Conservation (phyloP, 2,329 filamentous ascomycete genomes). For the Colletotrichum sp. region DNA sequence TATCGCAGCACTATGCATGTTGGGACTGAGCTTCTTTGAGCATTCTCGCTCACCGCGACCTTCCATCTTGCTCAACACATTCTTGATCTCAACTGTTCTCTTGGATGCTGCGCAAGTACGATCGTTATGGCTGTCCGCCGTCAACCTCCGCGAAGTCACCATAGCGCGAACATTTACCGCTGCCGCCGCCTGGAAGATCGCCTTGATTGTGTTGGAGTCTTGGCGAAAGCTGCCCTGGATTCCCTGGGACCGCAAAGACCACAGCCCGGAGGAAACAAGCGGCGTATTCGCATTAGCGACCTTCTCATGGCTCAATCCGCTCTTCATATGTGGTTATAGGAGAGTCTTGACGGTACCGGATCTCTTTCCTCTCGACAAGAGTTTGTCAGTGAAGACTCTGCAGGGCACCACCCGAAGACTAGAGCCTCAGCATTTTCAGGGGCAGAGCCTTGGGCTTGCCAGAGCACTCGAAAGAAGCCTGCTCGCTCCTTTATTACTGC, state of each 20-base stretch:
- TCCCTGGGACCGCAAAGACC: constrained; percentile 14
- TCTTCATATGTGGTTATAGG: constrained; percentile 36
- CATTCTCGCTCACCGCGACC: constrained; percentile 28
- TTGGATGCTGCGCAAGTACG: background rate
- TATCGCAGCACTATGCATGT: constrained; percentile 28
- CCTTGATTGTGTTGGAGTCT: constrained; percentile 23
- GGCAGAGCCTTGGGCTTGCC: constrained; percentile 27
- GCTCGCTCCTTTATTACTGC: constrained; percentile 32
- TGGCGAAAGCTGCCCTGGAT: constrained; percentile 20
- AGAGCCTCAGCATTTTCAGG: background rate
- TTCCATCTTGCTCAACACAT: constrained; percentile 5
- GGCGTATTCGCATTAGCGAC: constrained; percentile 32
- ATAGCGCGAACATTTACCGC: constrained; percentile 20
- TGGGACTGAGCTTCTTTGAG: constrained; percentile 31
- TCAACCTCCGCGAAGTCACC: background rate
- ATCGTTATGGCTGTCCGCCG: background rate
- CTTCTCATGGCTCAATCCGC: constrained; percentile 36
- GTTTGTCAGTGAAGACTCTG: background rate
- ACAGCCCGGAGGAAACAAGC: constrained; percentile 40
- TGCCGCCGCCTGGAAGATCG: constrained; percentile 19
- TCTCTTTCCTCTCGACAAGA: constrained; percentile 24
- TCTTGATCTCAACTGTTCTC: background rate
- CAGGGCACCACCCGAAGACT: background rate
- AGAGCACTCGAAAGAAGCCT: constrained; percentile 31
- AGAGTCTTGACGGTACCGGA: constrained; percentile 31